phyloP scores from a whole-genome alignment of 2,329 filamentous ascomycete species.

The Scortechinia acanthostroma region DNA sequence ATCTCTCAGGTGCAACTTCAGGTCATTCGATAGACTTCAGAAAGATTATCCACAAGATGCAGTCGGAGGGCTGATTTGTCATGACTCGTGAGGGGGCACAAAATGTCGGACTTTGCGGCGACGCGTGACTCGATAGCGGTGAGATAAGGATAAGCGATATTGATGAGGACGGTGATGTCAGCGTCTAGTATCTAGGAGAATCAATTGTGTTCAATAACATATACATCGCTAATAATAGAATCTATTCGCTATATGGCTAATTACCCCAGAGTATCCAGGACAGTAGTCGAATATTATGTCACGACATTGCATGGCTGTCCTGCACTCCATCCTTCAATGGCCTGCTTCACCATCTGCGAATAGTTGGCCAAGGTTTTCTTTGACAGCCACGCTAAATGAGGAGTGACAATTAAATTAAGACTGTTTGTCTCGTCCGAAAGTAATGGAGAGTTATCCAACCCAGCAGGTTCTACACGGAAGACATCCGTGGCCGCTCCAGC shows the following conservation, averaged over 20 bases:
- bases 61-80: background rate
- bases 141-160: background rate
- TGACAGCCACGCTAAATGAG: background rate
- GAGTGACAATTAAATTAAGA: background rate
- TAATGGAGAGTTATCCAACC: background rate
- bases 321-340: too few species aligned
- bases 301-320: too few species aligned
- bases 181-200: too few species aligned
- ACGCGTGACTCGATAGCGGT: background rate
- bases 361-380: too few species aligned
- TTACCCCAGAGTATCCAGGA: too few species aligned
- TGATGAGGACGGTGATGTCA: background rate
- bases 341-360: too few species aligned
- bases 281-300: too few species aligned
- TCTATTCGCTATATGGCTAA: too few species aligned
- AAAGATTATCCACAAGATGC: background rate
- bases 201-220: too few species aligned
- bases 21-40: background rate
- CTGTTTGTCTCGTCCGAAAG: background rate
- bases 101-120: background rate
- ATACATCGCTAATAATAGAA: too few species aligned
- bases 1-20: background rate
- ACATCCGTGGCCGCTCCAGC: background rate
- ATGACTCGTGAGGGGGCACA: background rate
- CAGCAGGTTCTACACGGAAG: background rate